Percentiles rank a stretch among this genome's conserved stretches.
Conservation (phyloP, 1,139 yeast species). For the Protomyces inouyei region DNA sequence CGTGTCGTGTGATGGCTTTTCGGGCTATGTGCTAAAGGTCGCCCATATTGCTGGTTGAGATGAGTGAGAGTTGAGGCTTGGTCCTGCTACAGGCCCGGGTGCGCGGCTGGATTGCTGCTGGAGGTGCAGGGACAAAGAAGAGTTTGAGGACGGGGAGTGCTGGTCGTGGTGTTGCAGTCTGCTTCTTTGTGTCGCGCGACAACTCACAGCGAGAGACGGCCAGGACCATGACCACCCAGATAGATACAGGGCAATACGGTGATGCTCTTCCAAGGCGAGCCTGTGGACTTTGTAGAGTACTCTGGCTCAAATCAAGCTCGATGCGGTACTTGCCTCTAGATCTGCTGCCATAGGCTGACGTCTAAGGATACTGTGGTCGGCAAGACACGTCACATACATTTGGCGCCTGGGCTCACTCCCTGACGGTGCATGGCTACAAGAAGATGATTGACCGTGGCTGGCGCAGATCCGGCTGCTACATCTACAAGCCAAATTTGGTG, state of each 20-base stretch:
- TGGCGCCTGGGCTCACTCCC: constrained; percentile 28
- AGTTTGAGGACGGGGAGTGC: too few relatives aligned
- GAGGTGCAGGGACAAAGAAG: too few relatives aligned
- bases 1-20: too few relatives aligned
- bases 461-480: constrained; percentile 61
- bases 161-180: too few relatives aligned
- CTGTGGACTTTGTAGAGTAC: constrained; percentile 23
- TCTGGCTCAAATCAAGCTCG: constrained; percentile 13
- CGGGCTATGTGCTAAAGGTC: not conserved
- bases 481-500: constrained; percentile 69
- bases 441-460: constrained; percentile 62
- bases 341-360: not conserved
- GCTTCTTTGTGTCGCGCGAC: too few relatives aligned
- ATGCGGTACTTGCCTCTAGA: not conserved
- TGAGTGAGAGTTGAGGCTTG: too few relatives aligned
- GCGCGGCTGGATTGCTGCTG: too few relatives aligned
- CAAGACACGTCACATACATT: constrained; percentile 28
- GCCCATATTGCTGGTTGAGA: not conserved
- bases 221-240: too few relatives aligned
- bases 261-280: constrained; percentile 27
- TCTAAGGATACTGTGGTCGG: constrained; percentile 32
- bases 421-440: constrained; percentile 32
- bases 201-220: too few relatives aligned
- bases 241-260: too few relatives aligned
- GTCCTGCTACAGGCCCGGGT: too few relatives aligned